Conservation (phyloP, 371 early-diverging fungal species). For the Mycotypha africana region DNA sequence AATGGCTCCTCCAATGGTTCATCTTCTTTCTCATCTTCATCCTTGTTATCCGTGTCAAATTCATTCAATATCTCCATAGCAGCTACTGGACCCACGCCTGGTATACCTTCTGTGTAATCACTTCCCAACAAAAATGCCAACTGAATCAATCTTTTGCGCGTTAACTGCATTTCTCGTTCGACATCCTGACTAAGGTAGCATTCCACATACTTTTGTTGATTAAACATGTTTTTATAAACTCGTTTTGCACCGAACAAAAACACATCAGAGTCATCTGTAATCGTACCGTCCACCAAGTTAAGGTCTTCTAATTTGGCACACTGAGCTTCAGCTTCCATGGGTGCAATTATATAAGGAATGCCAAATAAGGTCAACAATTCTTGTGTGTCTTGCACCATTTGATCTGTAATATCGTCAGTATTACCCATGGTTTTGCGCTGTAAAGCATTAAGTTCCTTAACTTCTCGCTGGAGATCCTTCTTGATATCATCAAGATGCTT, state of each 20-base stretch:
- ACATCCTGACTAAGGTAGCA: constrained; percentile 68
- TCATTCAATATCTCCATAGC: constrained; percentile 86
- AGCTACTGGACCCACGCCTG: constrained; percentile 91
- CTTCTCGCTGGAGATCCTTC: constrained; percentile 51
- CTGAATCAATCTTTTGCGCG: constrained; percentile 71
- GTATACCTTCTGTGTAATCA: constrained; percentile 97
- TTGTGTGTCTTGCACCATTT: constrained; percentile 72
- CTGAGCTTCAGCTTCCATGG: constrained; percentile 98
- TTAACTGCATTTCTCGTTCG: constrained; percentile 63
- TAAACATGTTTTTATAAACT: constrained; percentile 96
- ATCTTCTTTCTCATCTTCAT: constrained; percentile 11
- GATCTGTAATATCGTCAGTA: constrained; percentile 59
- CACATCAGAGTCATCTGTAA: constrained; percentile 99
- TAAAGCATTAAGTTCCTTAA: constrained; percentile 49
- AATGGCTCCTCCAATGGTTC: constrained; percentile 30
- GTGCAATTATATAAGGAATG: constrained; percentile 91
- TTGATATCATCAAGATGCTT: constrained; percentile 38
- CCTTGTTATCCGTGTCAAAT: too few species aligned
- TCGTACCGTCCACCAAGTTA: constrained; percentile 91
- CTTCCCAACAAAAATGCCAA: constrained; percentile 91
- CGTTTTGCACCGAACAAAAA: constrained; percentile 92
- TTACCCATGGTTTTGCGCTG: constrained; percentile 59
- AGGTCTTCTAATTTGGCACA: constrained; percentile 78
- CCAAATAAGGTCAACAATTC: constrained; percentile 90
- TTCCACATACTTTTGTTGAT: constrained; percentile 82